phyloP scores from a whole-genome alignment of 2,329 filamentous ascomycete species.

The Penicillium sp. region DNA sequence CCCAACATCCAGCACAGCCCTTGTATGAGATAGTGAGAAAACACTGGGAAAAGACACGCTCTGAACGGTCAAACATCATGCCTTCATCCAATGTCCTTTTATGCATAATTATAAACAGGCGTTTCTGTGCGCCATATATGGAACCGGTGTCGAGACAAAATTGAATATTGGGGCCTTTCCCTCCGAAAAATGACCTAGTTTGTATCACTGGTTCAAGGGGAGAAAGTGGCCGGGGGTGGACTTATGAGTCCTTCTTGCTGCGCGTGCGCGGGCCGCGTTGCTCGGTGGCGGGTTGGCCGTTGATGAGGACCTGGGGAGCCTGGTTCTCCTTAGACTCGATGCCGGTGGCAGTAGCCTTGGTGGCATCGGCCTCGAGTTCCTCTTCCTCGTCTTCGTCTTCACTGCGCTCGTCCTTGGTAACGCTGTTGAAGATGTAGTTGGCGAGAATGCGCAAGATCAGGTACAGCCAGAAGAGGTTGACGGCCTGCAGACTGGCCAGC shows the following conservation, averaged over 20 bases:
- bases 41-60: slow-evolving; percentile 8
- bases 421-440: slow-evolving; percentile 42
- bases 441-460: slow-evolving; percentile 45
- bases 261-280: slow-evolving; percentile 24
- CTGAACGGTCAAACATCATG: slow-evolving; percentile 9
- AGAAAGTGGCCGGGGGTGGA: background rate
- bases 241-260: slow-evolving; percentile 23
- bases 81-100: slow-evolving; percentile 1
- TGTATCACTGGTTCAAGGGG: background rate
- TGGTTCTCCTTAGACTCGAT: slow-evolving; percentile 31
- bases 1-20: background rate
- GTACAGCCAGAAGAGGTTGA: slow-evolving; percentile 49
- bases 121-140: slow-evolving; percentile 1
- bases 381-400: slow-evolving; percentile 47
- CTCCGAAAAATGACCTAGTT: background rate
- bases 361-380: slow-evolving; percentile 23
- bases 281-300: slow-evolving; percentile 37
- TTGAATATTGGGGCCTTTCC: background rate
- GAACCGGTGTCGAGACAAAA: slow-evolving; percentile 4
- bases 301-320: slow-evolving; percentile 38
- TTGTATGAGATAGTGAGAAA: background rate
- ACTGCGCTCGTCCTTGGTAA: slow-evolving; percentile 44
- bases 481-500: slow-evolving; percentile 45
- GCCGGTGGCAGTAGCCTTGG: slow-evolving; percentile 29
- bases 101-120: slow-evolving; percentile 21